Evolutionary conservation across 2,329 filamentous ascomycete genomes (phyloP).

Genomic region (Penicillium sp.): DNA sequence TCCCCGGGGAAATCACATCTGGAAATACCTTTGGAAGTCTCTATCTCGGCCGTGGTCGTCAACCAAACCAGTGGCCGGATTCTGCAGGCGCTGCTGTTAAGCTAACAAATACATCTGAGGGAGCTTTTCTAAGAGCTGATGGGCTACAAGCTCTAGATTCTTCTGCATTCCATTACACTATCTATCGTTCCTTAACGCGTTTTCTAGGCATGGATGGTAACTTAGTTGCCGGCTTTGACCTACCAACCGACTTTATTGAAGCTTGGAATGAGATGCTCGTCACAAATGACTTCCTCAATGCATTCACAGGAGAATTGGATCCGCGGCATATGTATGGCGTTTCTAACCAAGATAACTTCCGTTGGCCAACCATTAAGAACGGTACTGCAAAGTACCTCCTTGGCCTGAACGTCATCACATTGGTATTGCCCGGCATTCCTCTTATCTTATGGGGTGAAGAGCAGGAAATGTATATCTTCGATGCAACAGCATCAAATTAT

Average conservation of each 20-base stretch:
- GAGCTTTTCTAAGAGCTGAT: constrained; percentile 54
- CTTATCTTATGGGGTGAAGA: constrained; percentile 65
- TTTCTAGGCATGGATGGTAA: constrained; percentile 63
- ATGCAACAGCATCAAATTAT: constrained; percentile 65
- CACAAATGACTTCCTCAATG: constrained; percentile 62
- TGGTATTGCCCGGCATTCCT: constrained; percentile 62
- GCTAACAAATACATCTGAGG: constrained; percentile 45
- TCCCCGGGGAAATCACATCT: constrained; percentile 64
- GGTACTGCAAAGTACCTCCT: constrained; percentile 60
- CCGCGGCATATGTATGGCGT: constrained; percentile 65
- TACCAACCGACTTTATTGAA: constrained; percentile 55
- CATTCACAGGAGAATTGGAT: constrained; percentile 62
- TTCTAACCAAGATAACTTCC: constrained; percentile 66
- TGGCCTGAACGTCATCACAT: constrained; percentile 58
- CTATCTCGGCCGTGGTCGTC: constrained; percentile 62
- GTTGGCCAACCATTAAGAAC: constrained; percentile 61
- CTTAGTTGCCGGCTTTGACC: constrained; percentile 54
- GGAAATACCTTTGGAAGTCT: constrained; percentile 62
- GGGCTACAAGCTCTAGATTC: constrained; percentile 58
- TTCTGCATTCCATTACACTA: constrained; percentile 64
- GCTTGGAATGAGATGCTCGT: constrained; percentile 59
- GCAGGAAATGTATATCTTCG: constrained; percentile 63
- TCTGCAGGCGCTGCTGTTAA: constrained; percentile 51
- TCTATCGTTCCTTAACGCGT: constrained; percentile 61
- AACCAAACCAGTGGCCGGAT: constrained; percentile 54